Evolutionary conservation across 1,284 basidiomycete genomes (phyloP), one percentile per base, ranked within the genome.

Genomic region (Lignosus rhinocerotis): DNA sequence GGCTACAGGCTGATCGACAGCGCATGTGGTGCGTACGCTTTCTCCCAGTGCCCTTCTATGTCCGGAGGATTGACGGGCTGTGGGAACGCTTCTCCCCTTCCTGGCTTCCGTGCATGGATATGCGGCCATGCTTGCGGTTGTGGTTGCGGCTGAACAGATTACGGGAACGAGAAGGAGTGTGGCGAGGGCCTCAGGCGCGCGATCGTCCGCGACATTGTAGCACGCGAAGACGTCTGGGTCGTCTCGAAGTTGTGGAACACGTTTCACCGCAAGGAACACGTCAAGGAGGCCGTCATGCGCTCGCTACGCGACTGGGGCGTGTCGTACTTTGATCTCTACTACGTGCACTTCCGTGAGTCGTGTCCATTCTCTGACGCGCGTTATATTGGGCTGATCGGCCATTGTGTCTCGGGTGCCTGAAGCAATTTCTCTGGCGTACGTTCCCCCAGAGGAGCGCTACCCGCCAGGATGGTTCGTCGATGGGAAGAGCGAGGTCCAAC

Each of bases 1-100:
- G 78, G 77, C 25, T 78, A 77, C 67, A 69, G 77, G 43, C 72
- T 78, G 33, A 68, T 79, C 42, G 76, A 78, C 55, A 71, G 76
- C 38, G 75, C 75, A 19, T 71, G 69, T 39, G 68, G 66, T 66
- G 48, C 30, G 61, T 54, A 10, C 7, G 8, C 16, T 25, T 12
- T n/a, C n/a, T 25, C 7, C 7, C 25, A 16, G 1, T 16, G 2
- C 9, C 30, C 1, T 11, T 33, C 38, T 12, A 31, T 9, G 12
- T 14, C 8, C 10, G 3, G 8, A 1, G 21, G 17, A 14, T 43
- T 16, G 43, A 17, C 31, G 34, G 34, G n/a, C 55, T 55, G 38
- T 45, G 42, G 30, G 33, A 45, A 45, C 21, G n/a, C 43, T 45
- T 45, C 43, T 45, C 10, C 21, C 9, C 43, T 10, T 30, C 42